Evolutionary conservation across 441 rosid genomes (phyloP).

Genomic region (Eutrema salsugineum): DNA sequence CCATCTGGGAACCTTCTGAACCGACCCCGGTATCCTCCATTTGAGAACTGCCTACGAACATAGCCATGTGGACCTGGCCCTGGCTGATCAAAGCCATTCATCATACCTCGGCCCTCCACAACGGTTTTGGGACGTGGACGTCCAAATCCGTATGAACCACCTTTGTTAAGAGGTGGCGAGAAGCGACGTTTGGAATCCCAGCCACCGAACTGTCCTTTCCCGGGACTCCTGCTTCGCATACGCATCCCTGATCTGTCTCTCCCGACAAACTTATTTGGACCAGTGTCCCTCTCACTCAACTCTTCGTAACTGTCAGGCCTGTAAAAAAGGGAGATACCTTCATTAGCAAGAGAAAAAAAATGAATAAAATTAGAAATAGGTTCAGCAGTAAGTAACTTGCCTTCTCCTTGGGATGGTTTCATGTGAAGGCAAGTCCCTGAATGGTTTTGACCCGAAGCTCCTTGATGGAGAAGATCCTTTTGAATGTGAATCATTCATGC

Average conservation of each 20-base stretch:
- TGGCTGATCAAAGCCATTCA: conserved; percentile 6
- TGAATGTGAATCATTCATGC: not conserved
- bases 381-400: not conserved
- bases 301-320: conserved; percentile 1
- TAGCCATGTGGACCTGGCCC: not conserved
- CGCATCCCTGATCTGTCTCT: conserved; percentile 8
- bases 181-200: conserved; percentile 3
- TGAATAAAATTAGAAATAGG: not conserved
- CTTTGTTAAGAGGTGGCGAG: conserved; percentile 2
- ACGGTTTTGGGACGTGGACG: not conserved
- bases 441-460: conserved; percentile 1
- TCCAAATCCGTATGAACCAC: not conserved
- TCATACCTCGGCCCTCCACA: not conserved
- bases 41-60: conserved; percentile 12
- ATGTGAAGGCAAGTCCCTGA: not conserved
- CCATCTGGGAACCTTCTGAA: conserved; percentile 1
- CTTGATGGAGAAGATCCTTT: conserved; percentile 9
- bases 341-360: not conserved
- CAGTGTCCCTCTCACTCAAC: not conserved
- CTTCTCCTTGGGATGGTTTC: not conserved
- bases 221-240: conserved; percentile 5
- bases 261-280: not conserved
- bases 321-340: not conserved
- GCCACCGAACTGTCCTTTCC: not conserved
- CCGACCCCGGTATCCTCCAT: conserved; percentile 1